Conservation (phyloP, 1,139 yeast species). For the Yarrowia galli region DNA sequence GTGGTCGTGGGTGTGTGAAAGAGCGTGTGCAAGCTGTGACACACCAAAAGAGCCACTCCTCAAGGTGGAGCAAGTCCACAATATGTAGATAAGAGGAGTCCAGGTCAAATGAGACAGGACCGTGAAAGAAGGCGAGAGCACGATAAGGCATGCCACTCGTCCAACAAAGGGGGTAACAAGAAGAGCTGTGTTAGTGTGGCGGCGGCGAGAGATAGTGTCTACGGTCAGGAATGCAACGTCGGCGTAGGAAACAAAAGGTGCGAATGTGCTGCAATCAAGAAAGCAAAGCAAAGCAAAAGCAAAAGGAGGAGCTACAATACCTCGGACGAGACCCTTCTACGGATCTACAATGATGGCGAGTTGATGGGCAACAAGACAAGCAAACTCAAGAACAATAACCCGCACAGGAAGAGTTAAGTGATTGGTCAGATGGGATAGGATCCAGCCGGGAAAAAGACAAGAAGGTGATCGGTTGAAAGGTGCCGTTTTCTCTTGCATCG, state of each 20-base stretch:
- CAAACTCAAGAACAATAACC: background rate
- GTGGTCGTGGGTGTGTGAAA: too few relatives aligned
- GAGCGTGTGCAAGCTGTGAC: too few relatives aligned
- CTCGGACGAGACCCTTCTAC: conserved; percentile 31
- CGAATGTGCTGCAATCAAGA: too few relatives aligned
- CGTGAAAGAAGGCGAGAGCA: too few relatives aligned
- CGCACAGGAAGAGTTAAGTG: too few relatives aligned
- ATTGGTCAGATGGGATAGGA: background rate
- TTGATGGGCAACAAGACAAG: background rate
- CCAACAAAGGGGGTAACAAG: background rate
- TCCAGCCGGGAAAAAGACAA: background rate
- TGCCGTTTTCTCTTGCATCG: background rate
- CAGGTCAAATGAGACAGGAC: too few relatives aligned
- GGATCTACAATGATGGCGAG: conserved; percentile 10
- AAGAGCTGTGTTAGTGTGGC: background rate
- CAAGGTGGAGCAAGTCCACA: too few relatives aligned
- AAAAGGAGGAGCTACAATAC: conserved; percentile 17
- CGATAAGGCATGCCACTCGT: too few relatives aligned
- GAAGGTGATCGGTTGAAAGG: background rate
- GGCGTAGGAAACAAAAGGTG: background rate
- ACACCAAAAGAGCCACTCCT: too few relatives aligned
- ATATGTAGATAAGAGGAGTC: too few relatives aligned
- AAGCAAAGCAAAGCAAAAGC: background rate
- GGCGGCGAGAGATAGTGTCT: background rate
- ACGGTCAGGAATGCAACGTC: background rate